Base-by-base conservation (phyloP, 306 rosid genomes). In the Erythrophleum fordii region DNA sequence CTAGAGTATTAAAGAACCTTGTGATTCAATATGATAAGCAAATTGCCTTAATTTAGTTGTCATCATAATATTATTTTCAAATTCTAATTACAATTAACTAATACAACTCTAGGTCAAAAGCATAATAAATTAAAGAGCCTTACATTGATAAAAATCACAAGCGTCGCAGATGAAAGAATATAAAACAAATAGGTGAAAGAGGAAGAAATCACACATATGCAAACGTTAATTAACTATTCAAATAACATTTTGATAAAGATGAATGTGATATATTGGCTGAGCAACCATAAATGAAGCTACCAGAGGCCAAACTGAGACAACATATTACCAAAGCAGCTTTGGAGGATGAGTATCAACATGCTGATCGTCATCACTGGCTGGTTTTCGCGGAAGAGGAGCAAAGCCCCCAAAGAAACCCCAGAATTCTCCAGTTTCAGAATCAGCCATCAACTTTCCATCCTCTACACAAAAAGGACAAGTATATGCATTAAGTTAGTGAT, bases 391-490 rank as follows among this genome's bases (percentile, higher is more conserved):
- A 84, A 94, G 98, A 64, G 98, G 98, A 83, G 98, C 98, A 77
- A 94, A 94, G 51, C 98, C 98, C 78, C 98, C 98, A 85, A 94
- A 94, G 83, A 94, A 94, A 82, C 92, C 90, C 98, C 98, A 94
- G 77, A 94, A 94, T 80, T 94, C 98, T 81, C 98, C 98, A 62
- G 91, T 86, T 81, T 94, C 98, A 73, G 97, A 69, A 89, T 94
- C 98, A 73, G 98, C 97, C 98, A 94, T 94, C 89, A 94, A 80
- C 87, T 85, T 94, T 42, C 98, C 98, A 83, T 94, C 98, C 92
- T 94, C 98, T 94, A 77, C 82, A 86, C n/a, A 65, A 51, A 56
- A 72, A 72, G 53, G 67, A 69, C 20, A 86, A 39, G 71, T 25
- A 68, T 48, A 56, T 10, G 46, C 18, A 84, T 78, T 87, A 73